A percentile compares a stretch with the other conserved stretches of the same genome.
Conservation (phyloP, 345 rosid species). For the Erodium maritimum region DNA sequence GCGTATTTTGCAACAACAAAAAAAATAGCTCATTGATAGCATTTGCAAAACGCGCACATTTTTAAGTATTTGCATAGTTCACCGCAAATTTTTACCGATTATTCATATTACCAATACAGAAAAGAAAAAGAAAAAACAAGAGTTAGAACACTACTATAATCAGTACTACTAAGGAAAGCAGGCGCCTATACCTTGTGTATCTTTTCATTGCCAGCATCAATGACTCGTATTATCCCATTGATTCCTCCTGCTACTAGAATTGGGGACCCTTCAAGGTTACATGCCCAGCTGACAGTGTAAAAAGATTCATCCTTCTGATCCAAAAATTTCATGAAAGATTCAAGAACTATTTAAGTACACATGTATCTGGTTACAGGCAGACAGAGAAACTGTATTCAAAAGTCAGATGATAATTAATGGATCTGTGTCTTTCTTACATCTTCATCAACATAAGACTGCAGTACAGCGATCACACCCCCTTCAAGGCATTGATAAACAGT, state of each 20-base stretch:
- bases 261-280: constrained; percentile 52
- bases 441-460: constrained; percentile 83
- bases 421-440: constrained; percentile 44
- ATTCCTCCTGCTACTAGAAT: constrained; percentile 76
- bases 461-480: constrained; percentile 67
- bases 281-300: constrained; percentile 91
- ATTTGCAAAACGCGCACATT: too few relatives aligned
- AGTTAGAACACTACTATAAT: neutral
- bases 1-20: too few relatives aligned
- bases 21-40: too few relatives aligned
- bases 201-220: constrained; percentile 67
- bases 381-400: neutral
- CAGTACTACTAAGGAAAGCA: neutral
- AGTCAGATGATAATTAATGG: neutral
- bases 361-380: constrained; percentile 9
- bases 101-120: too few relatives aligned
- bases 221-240: constrained; percentile 83
- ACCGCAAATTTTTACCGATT: too few relatives aligned
- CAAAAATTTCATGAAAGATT: constrained; percentile 38
- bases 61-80: too few relatives aligned
- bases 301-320: constrained; percentile 97
- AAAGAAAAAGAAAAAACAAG: neutral
- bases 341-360: constrained; percentile 13
- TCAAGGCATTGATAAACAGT: constrained; percentile 91
- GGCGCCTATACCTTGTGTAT: constrained; percentile 53